Evolutionary conservation across 139 green algal genomes (phyloP).

Genomic region (Picochlorum sp.): DNA sequence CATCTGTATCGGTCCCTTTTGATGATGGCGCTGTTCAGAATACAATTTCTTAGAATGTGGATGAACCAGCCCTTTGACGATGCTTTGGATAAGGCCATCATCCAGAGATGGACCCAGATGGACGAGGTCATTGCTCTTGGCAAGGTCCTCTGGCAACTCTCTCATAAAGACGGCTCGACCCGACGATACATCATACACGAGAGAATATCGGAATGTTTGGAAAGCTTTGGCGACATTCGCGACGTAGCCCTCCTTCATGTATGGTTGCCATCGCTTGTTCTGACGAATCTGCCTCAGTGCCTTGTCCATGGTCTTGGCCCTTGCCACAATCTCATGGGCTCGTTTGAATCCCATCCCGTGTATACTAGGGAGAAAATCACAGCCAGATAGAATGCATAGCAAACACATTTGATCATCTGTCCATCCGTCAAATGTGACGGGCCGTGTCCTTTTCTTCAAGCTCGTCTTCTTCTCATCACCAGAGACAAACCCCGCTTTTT

Average conservation of each 20-base stretch:
- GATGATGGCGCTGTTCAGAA: too few species aligned
- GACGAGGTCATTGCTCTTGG: too few species aligned
- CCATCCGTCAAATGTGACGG: neutral
- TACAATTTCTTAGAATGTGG: too few species aligned
- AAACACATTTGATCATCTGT: constrained; percentile 1
- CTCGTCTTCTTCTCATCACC: too few species aligned
- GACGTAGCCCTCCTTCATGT: constrained; percentile 9
- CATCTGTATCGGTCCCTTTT: too few species aligned
- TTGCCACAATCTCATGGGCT: constrained; percentile 14
- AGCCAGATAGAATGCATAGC: constrained; percentile 5
- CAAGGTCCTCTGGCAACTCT: too few species aligned
- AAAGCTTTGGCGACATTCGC: neutral
- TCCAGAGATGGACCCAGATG: too few species aligned
- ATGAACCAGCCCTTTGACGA: too few species aligned
- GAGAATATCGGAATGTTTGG: constrained; percentile 9
- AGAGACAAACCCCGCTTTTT: too few species aligned
- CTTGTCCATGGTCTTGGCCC: neutral
- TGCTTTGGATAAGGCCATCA: too few species aligned
- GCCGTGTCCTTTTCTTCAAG: too few species aligned
- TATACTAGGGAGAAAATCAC: constrained; percentile 20
- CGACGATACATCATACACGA: constrained; percentile 6
- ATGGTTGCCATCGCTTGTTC: neutral
- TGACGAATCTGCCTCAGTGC: neutral
- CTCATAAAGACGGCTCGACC: neutral
- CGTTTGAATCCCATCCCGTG: constrained; percentile 22